Percentiles rank a stretch among this genome's conserved stretches.
These are phyloP conservation scores for Elsinoe necatrix DNA, from an alignment of 2,329 filamentous ascomycete species.

Conservation along the genomic window DNA sequence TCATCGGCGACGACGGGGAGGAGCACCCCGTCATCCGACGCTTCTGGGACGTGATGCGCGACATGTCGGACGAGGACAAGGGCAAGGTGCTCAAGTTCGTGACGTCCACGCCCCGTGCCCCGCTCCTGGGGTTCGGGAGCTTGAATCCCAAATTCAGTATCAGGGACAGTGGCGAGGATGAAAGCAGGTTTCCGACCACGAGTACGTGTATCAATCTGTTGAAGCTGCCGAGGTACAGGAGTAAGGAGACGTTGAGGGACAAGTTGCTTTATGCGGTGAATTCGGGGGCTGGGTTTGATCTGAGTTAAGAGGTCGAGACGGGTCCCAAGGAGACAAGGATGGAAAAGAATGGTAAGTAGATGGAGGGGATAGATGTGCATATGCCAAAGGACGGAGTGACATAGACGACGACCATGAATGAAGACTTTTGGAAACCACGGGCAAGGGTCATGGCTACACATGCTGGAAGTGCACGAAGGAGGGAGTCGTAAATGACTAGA, in stretches of 20 bases:
- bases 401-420: background rate
- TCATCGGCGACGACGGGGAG: constrained; percentile 74
- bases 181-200: constrained; percentile 75
- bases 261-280: constrained; percentile 87
- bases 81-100: constrained; percentile 91
- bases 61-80: constrained; percentile 65
- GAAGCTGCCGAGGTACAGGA: constrained; percentile 77
- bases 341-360: too few relatives aligned
- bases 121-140: constrained; percentile 79
- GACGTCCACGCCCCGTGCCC: constrained; percentile 83
- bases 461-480: too few relatives aligned
- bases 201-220: constrained; percentile 94
- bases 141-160: constrained; percentile 84
- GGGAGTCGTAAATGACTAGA: too few relatives aligned
- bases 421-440: background rate
- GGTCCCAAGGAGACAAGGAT: too few relatives aligned
- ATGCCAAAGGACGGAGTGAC: background rate
- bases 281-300: constrained; percentile 84
- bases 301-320: constrained; percentile 46
- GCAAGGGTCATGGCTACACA: background rate
- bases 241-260: constrained; percentile 55
- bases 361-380: background rate
- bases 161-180: constrained; percentile 68
- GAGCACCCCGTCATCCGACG: constrained; percentile 80
- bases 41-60: constrained; percentile 85